Conservation (phyloP, 2,329 filamentous ascomycete genomes). For the Phoma sp. region DNA sequence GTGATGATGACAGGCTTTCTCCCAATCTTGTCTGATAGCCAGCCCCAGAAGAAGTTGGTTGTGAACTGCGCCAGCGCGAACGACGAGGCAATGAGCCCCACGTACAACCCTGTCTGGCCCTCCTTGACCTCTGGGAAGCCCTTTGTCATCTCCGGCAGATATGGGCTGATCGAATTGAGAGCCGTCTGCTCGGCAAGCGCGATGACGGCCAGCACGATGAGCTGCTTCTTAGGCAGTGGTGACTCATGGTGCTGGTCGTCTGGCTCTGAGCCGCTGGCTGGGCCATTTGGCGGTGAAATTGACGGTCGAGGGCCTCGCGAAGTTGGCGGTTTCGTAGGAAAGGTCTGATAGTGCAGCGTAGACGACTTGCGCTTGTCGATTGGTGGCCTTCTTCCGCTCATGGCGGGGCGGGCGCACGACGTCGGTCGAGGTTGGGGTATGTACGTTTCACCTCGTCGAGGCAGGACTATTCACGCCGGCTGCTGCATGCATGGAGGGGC, state of each 20-base stretch:
- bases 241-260: conserved; percentile 62
- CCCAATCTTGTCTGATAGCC: conserved; percentile 78
- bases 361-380: conserved; percentile 57
- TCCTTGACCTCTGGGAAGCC: conserved; percentile 81
- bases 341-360: conserved; percentile 79
- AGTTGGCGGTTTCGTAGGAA: conserved; percentile 76
- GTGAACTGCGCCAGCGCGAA: conserved; percentile 93
- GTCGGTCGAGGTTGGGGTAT: conserved; percentile 1
- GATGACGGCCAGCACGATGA: conserved; percentile 84
- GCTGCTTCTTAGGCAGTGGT: conserved; percentile 82
- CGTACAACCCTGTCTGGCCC: conserved; percentile 80
- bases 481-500: conserved; percentile 3
- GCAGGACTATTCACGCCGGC: conserved; percentile 7
- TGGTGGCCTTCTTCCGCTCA: conserved; percentile 44
- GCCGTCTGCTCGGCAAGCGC: conserved; percentile 95
- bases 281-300: conserved; percentile 34
- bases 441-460: conserved; percentile 33
- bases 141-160: conserved; percentile 90
- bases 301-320: conserved; percentile 64
- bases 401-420: conserved; percentile 24
- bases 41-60: conserved; percentile 93
- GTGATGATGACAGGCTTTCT: conserved; percentile 82
- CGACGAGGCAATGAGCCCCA: conserved; percentile 86
- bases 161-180: conserved; percentile 94
- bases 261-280: conserved; percentile 44